phyloP scores from a whole-genome alignment of 495 filamentous ascomycete genomes.

The Neurospora sp. region DNA sequence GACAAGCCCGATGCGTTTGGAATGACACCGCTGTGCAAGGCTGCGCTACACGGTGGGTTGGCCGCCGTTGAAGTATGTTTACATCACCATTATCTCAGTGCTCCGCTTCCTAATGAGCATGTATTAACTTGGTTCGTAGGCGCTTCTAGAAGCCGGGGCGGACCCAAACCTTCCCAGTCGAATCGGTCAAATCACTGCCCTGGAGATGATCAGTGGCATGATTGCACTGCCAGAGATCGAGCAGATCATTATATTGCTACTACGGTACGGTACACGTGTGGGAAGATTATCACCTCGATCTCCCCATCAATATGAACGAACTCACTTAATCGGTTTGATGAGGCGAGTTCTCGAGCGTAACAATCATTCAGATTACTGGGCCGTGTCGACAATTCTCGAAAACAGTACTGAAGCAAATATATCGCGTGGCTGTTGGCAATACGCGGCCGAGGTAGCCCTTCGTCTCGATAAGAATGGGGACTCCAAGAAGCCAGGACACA shows the following conservation, averaged over 20 bases:
- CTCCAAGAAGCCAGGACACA: not conserved
- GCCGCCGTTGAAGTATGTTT: not conserved
- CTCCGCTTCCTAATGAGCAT: not conserved
- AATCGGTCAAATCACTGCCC: not conserved
- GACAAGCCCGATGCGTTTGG: not conserved
- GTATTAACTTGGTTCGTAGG: not conserved
- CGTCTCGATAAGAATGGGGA: not conserved
- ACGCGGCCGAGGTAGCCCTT: not conserved
- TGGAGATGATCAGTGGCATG: not conserved
- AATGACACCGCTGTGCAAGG: constrained; percentile 1
- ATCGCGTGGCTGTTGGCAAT: constrained; percentile 2
- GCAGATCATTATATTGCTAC: not conserved
- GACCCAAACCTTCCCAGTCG: not conserved
- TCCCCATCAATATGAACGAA: not conserved
- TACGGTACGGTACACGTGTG: not conserved
- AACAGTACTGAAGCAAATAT: constrained; percentile 2
- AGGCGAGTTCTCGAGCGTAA: not conserved
- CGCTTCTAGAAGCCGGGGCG: not conserved
- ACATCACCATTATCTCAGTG: not conserved
- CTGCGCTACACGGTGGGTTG: not conserved
- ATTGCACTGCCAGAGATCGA: not conserved
- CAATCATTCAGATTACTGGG: not conserved
- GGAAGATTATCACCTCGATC: not conserved
- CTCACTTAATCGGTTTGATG: not conserved
- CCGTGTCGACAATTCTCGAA: not conserved